These are phyloP conservation scores for Globisporangium cederbergense DNA, from an alignment of 352 stramenopile species.

Conservation along the genomic window DNA sequence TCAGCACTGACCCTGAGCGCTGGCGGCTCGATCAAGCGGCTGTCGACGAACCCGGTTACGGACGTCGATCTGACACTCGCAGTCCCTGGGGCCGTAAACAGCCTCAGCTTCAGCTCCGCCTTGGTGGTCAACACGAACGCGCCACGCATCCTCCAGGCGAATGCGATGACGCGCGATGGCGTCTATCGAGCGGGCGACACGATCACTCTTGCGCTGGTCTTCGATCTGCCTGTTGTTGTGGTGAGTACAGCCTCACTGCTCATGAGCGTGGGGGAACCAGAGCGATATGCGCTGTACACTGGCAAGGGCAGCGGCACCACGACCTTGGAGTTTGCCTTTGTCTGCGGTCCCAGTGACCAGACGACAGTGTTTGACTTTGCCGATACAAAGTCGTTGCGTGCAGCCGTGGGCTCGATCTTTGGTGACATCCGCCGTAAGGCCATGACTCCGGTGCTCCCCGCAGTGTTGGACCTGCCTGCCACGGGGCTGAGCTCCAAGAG, in stretches of 20 bases:
- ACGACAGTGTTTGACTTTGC: conserved; percentile 40
- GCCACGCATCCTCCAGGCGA: conserved; percentile 39
- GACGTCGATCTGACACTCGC: conserved; percentile 47
- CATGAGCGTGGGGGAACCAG: conserved; percentile 23
- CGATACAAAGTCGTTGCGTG: conserved; percentile 28
- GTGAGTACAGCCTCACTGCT: conserved; percentile 30
- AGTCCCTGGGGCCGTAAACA: conserved; percentile 32
- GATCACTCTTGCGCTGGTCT: conserved; percentile 45
- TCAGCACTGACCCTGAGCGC: conserved; percentile 28
- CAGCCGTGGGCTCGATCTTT: conserved; percentile 37
- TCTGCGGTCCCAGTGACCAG: conserved; percentile 33
- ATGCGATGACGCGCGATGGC: conserved; percentile 47
- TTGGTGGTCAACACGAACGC: conserved; percentile 54
- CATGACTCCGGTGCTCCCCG: conserved; percentile 29
- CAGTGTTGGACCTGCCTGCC: conserved; percentile 36
- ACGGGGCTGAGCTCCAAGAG: conserved; percentile 42
- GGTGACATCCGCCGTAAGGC: conserved; percentile 51
- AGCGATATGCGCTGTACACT: conserved; percentile 45
- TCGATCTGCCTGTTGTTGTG: conserved; percentile 50
- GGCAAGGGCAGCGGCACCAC: conserved; percentile 40
- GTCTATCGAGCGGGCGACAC: conserved; percentile 52
- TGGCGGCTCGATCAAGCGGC: conserved; percentile 43
- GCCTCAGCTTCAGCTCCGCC: conserved; percentile 27
- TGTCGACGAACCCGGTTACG: conserved; percentile 48
- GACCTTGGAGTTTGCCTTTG: conserved; percentile 46